Evolutionary conservation across 2,329 filamentous ascomycete species (phyloP).

Genomic region (Penicillium sp.): DNA sequence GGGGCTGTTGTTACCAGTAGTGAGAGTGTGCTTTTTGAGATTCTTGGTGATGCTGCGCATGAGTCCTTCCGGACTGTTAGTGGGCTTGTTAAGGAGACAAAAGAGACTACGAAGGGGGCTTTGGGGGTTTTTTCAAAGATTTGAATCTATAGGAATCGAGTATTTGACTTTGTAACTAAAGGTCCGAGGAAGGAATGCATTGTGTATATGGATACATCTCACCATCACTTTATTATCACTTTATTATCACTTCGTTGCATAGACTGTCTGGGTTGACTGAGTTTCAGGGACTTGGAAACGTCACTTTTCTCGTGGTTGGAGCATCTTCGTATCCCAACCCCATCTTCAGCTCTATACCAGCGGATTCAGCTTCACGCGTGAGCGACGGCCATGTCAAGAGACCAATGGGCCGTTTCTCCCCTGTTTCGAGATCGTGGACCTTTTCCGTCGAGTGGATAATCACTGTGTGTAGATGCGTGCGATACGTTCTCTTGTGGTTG

Average conservation of each 20-base stretch:
- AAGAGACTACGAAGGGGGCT: conserved; percentile 59
- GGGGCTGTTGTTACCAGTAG: conserved; percentile 75
- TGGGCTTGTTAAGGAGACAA: conserved; percentile 67
- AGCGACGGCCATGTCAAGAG: conserved; percentile 2
- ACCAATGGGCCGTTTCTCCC: neutral
- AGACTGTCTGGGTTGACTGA: neutral
- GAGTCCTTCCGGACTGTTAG: conserved; percentile 63
- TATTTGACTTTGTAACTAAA: neutral
- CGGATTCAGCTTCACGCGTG: neutral
- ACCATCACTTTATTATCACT: no score
- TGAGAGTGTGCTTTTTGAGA: conserved; percentile 84
- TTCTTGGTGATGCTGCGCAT: conserved; percentile 69
- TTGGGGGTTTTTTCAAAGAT: conserved; percentile 59
- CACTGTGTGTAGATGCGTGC: conserved; percentile 4
- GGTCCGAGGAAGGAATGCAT: neutral
- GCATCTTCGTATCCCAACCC: neutral
- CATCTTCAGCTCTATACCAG: conserved; percentile 2
- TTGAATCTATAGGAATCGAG: conserved; percentile 17
- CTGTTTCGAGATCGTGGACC: neutral
- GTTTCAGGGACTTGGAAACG: conserved; percentile 1
- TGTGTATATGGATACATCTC: neutral
- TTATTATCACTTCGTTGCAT: neutral
- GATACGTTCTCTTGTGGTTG: conserved; percentile 2
- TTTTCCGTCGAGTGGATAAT: neutral
- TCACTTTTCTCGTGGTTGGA: neutral